Conservation (phyloP, 2,329 filamentous ascomycete genomes). For the Pseudocercospora eumusae region DNA sequence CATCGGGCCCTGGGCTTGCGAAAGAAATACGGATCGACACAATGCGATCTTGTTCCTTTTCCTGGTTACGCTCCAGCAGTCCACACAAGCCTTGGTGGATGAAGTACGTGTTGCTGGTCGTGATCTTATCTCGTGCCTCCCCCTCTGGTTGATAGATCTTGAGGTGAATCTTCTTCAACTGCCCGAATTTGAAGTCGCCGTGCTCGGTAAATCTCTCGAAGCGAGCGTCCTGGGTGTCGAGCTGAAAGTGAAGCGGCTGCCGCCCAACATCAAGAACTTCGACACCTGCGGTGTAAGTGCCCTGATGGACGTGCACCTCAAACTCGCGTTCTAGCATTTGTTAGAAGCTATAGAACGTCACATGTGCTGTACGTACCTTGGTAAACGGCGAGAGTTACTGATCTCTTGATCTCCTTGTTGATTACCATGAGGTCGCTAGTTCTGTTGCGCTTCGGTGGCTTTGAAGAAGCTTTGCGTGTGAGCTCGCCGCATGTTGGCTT, state of each 20-base stretch:
- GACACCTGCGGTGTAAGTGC: conserved; percentile 32
- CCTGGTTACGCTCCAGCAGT: conserved; percentile 29
- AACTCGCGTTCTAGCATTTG: conserved; percentile 31
- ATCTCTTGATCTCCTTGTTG: conserved; percentile 28
- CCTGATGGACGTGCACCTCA: conserved; percentile 37
- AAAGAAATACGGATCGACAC: conserved; percentile 33
- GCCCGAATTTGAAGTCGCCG: conserved; percentile 33
- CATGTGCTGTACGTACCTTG: conserved; percentile 13
- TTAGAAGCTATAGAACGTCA: not conserved
- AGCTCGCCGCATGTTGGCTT: conserved; percentile 21
- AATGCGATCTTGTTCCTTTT: conserved; percentile 27
- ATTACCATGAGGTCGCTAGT: conserved; percentile 33
- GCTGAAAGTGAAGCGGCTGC: conserved; percentile 37
- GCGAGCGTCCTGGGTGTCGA: conserved; percentile 27
- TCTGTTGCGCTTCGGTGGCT: conserved; percentile 22
- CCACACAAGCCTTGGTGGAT: conserved; percentile 33
- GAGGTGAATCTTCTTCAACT: conserved; percentile 36
- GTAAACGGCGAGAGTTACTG: conserved; percentile 32
- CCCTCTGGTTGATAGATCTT: conserved; percentile 29
- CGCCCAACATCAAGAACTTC: conserved; percentile 38
- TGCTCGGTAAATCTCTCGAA: conserved; percentile 33
- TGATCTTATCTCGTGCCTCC: conserved; percentile 23
- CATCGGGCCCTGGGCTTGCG: conserved; percentile 6
- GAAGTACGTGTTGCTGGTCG: conserved; percentile 36
- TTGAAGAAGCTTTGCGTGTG: conserved; percentile 2